Base-by-base conservation (phyloP, 345 rosid species). In the Noccaea caerulescens region DNA sequence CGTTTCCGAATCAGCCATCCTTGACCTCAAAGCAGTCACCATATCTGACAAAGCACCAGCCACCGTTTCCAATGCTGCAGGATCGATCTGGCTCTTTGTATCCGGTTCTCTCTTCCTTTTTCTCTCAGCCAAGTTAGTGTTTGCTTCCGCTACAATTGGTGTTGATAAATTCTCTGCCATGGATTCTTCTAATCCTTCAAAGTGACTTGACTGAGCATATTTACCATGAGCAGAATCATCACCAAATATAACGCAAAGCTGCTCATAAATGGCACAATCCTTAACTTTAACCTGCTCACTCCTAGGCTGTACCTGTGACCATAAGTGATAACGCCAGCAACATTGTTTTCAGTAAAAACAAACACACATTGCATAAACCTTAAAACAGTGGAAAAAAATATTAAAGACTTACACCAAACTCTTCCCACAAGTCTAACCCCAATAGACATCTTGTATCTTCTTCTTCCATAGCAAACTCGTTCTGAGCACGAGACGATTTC, bases 141-240 rank as follows among this genome's bases (percentile, higher is more conserved):
- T 51, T 0, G 3, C 50, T 59, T 70, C 32, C 12, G 5, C 9
- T 8, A 23, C 37, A 18, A 1, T 60, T 34, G 73, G 64, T 18
- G 51, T 45, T 20, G 69, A 2, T 36, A 60, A 1, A 43, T 54
- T 68, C 73, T 43, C 72, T 7, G 76, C 72, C 44, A 72, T 50
- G 14, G 87, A 47, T 72, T 84, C 90, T n/a, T 85, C 92, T 66
- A 85, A 71, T 7, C 82, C 90, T 67, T 87, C 91, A 65, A 87
- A 92, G 75, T 89, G 92, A 79, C 96, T 92, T 37, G 98, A 92
- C 77, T 86, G 96, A 61, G 98, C 98, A 72, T 87, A 92, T 66
- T 80, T 86, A 38, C 98, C 98, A 59, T 83, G 86, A 18, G 77
- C 78, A 16, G 85, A 84, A 65, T 86, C 71, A 69, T 92, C 92